Conservation (phyloP, 495 filamentous ascomycete species). For the Penicillium argentinense region DNA sequence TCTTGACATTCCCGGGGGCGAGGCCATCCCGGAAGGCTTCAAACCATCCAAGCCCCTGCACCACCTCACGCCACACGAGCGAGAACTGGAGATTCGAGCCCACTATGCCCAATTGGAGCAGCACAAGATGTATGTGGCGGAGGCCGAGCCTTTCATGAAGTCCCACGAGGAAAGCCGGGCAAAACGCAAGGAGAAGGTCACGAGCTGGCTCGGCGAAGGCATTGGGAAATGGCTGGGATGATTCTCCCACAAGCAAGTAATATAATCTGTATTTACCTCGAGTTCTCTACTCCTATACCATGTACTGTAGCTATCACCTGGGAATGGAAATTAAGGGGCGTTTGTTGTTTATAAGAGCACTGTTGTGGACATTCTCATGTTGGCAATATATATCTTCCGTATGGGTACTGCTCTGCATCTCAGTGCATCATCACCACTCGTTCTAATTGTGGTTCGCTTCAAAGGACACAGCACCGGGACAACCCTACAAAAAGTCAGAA, state of each 20-base stretch:
- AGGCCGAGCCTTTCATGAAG: slow-evolving; percentile 54
- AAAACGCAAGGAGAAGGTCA: slow-evolving; percentile 59
- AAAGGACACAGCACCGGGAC: no score
- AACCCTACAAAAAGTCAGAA: no score
- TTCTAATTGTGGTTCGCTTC: no score
- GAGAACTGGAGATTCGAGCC: slow-evolving; percentile 64
- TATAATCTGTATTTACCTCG: slow-evolving; percentile 1
- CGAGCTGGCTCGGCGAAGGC: slow-evolving; percentile 53
- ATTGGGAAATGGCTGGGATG: slow-evolving; percentile 47
- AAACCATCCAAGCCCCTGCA: slow-evolving; percentile 55
- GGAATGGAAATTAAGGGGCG: background rate
- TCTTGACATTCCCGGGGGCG: slow-evolving; percentile 37
- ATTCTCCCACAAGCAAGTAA: background rate
- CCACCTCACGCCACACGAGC: slow-evolving; percentile 59
- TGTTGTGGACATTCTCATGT: no score
- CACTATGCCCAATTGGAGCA: slow-evolving; percentile 60
- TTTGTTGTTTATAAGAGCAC: no score
- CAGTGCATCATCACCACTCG: no score
- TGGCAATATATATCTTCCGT: no score
- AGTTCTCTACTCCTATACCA: background rate
- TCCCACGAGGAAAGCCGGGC: slow-evolving; percentile 56
- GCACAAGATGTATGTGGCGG: slow-evolving; percentile 51
- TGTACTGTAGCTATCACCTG: background rate
- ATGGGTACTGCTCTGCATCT: no score
- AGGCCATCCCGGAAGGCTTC: slow-evolving; percentile 34